Evolutionary conservation across 306 rosid genomes (phyloP).

Genomic region (Gastrolobium bilobum): DNA sequence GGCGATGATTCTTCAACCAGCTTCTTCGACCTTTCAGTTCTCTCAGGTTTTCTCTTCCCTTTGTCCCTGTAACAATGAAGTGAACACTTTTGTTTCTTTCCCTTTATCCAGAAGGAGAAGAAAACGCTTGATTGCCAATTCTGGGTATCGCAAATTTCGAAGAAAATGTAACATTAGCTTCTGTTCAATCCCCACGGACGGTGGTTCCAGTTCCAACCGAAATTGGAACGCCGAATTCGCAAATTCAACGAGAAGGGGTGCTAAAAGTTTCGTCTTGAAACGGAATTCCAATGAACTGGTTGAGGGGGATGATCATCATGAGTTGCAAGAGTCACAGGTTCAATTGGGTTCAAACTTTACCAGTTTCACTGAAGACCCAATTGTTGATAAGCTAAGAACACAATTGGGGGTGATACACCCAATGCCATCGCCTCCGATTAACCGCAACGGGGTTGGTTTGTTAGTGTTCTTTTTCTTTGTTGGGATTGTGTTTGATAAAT

Average conservation of each 20-base stretch:
- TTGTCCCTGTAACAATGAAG: constrained; percentile 64
- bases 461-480: constrained; percentile 95
- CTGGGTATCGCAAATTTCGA: constrained; percentile 49
- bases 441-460: constrained; percentile 76
- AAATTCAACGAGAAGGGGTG: constrained; percentile 53
- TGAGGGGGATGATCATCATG: constrained; percentile 47
- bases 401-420: constrained; percentile 98
- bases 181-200: constrained; percentile 59
- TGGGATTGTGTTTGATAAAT: constrained; percentile 85
- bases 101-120: constrained; percentile 55
- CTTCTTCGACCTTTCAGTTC: constrained; percentile 59
- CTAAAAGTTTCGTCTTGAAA: constrained; percentile 65
- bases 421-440: constrained; percentile 89
- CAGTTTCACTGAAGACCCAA: constrained; percentile 81
- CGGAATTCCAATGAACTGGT: constrained; percentile 55
- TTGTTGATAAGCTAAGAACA: constrained; percentile 90
- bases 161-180: constrained; percentile 55
- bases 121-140: constrained; percentile 49
- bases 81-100: background rate
- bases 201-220: constrained; percentile 18
- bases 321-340: constrained; percentile 52
- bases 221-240: constrained; percentile 53
- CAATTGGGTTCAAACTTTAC: constrained; percentile 74
- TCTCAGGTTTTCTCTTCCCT: constrained; percentile 49
- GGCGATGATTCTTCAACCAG: constrained; percentile 67